Conservation (phyloP, 306 rosid genomes). For the Castanopsis chinensis region DNA sequence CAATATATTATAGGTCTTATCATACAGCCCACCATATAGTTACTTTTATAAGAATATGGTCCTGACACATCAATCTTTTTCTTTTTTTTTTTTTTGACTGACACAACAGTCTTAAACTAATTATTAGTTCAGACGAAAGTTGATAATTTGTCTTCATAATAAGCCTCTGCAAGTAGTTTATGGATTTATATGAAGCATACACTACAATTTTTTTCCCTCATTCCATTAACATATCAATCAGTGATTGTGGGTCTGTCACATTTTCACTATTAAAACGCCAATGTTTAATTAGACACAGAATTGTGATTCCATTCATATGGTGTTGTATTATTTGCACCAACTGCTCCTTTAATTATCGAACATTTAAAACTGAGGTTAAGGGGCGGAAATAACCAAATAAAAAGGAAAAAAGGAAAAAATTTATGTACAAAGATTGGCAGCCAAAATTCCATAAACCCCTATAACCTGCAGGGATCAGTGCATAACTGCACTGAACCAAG, state of each 20-base stretch:
- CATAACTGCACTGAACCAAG: slow-evolving; percentile 37
- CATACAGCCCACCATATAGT: too few species aligned
- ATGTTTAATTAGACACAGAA: slow-evolving; percentile 5
- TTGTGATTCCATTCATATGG: slow-evolving; percentile 29
- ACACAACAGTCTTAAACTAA: too few species aligned
- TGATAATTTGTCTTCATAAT: too few species aligned
- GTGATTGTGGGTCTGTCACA: neutral
- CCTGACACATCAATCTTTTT: too few species aligned
- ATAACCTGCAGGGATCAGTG: slow-evolving; percentile 41
- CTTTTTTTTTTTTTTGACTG: too few species aligned
- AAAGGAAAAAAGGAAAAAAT: slow-evolving; percentile 11
- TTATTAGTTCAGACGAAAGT: too few species aligned
- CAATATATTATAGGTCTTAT: too few species aligned
- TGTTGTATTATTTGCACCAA: slow-evolving; percentile 64
- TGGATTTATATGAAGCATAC: too few species aligned
- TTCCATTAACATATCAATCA: neutral
- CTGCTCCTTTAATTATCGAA: slow-evolving; percentile 48
- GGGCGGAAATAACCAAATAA: slow-evolving; percentile 6
- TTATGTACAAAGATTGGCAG: slow-evolving; percentile 76
- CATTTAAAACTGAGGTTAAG: slow-evolving; percentile 38
- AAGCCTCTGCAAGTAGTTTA: too few species aligned
- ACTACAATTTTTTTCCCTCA: too few species aligned
- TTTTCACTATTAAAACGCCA: neutral
- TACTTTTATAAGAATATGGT: too few species aligned
- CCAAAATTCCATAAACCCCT: slow-evolving; percentile 58